Conservation (phyloP, 2,329 filamentous ascomycete genomes). For the Fusarium chuoi region DNA sequence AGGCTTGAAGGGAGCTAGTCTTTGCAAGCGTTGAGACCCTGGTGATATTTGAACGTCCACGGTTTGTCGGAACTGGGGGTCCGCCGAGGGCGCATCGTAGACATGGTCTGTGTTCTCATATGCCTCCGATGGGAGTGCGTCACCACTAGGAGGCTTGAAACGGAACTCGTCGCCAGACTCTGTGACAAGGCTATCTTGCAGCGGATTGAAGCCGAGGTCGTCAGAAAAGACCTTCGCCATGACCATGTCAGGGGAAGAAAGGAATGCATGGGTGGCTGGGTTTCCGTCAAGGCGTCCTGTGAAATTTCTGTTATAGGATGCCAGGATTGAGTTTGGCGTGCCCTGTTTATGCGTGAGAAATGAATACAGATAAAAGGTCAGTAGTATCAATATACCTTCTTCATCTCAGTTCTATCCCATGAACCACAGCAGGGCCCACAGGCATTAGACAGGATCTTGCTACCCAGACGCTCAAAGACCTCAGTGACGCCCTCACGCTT, state of each 20-base stretch:
- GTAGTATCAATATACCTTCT: neutral
- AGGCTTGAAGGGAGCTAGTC: neutral
- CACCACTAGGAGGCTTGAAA: conserved; percentile 83
- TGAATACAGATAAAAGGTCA: no score
- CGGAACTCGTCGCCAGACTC: conserved; percentile 70
- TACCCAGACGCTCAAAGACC: neutral
- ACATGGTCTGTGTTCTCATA: conserved; percentile 10
- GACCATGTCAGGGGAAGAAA: conserved; percentile 7
- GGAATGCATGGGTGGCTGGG: conserved; percentile 96
- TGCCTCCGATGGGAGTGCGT: conserved; percentile 73
- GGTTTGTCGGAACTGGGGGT: conserved; percentile 31
- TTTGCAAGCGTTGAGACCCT: conserved; percentile 10
- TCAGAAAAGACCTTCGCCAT: conserved; percentile 7
- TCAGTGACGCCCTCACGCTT: neutral
- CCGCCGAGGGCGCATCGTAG: conserved; percentile 42
- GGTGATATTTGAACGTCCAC: conserved; percentile 33
- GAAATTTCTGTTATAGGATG: conserved; percentile 99
- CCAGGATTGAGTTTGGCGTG: conserved; percentile 48
- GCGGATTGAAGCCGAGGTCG: conserved; percentile 42
- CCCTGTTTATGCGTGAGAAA: neutral
- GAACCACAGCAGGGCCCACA: conserved; percentile 75
- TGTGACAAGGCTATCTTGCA: neutral
- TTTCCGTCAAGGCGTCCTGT: conserved; percentile 96
- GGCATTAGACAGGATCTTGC: conserved; percentile 77
- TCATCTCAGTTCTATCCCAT: conserved; percentile 6